Evolutionary conservation across 148 eudicot species (phyloP).

Genomic region (Hydrangea macrophylla): DNA sequence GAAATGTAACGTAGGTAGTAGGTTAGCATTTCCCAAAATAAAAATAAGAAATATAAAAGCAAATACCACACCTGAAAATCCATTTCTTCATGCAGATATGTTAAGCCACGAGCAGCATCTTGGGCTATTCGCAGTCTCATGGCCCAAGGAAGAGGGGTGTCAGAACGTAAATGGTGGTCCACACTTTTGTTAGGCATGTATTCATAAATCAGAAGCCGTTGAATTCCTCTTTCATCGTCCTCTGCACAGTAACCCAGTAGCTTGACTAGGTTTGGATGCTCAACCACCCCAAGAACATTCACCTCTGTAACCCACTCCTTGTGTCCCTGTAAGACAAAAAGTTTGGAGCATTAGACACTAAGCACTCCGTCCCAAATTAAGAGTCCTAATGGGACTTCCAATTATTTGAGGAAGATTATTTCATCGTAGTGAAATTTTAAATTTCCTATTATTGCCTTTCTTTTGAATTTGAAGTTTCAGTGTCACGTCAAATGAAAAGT

Average conservation of each 20-base stretch:
- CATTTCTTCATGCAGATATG: conserved; percentile 93
- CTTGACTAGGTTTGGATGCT: conserved; percentile 90
- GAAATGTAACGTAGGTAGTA: no score
- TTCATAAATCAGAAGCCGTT: conserved; percentile 83
- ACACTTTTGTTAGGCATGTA: conserved; percentile 91
- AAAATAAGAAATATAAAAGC: background rate
- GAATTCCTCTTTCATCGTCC: conserved; percentile 97
- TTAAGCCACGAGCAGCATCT: conserved; percentile 90
- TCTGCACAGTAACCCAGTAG: conserved; percentile 90
- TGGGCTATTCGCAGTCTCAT: conserved; percentile 81
- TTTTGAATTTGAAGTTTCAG: no score
- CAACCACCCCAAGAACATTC: conserved; percentile 86
- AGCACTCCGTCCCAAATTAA: no score
- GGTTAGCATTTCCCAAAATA: background rate
- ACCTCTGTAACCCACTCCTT: conserved; percentile 98
- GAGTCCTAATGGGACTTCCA: no score
- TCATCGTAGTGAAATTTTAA: no score
- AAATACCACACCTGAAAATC: conserved; percentile 65
- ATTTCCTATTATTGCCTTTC: no score
- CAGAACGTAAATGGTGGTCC: conserved; percentile 66
- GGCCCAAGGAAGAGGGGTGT: conserved; percentile 68
- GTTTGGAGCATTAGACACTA: background rate
- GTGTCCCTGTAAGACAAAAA: conserved; percentile 61
- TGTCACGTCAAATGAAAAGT: no score
- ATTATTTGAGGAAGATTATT: no score